phyloP scores from a whole-genome alignment of 73 alveolate genomes.

The Paraurostyla sp. region DNA sequence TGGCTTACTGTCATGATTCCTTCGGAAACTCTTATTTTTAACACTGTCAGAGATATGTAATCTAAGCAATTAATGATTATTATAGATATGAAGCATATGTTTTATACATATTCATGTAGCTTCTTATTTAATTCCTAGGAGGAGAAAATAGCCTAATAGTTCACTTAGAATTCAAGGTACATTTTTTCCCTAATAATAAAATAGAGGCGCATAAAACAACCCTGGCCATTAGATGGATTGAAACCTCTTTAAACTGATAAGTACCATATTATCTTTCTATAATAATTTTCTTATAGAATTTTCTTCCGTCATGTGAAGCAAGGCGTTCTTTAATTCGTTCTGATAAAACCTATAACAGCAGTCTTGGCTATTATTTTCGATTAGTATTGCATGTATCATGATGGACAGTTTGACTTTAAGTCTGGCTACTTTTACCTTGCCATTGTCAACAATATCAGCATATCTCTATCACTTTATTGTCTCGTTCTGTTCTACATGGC shows the following conservation, averaged over 20 bases:
- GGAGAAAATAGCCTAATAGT: constrained; percentile 74
- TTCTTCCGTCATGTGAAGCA: constrained; percentile 73
- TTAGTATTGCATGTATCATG: constrained; percentile 66
- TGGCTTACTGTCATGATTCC: constrained; percentile 67
- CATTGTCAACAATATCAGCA: constrained; percentile 71
- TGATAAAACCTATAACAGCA: constrained; percentile 77
- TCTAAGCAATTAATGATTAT: not conserved
- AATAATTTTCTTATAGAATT: not conserved
- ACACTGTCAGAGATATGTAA: constrained; percentile 76
- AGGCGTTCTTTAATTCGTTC: constrained; percentile 81
- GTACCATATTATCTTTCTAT: not conserved
- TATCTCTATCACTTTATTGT: constrained; percentile 72
- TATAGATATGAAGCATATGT: constrained; percentile 83
- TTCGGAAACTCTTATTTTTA: constrained; percentile 48
- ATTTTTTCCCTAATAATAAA: not conserved
- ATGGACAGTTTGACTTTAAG: constrained; percentile 68
- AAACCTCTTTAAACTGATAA: constrained; percentile 72
- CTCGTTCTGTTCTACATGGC: constrained; percentile 84
- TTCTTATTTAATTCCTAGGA: constrained; percentile 76
- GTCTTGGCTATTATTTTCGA: constrained; percentile 70
- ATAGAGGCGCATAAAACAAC: constrained; percentile 69
- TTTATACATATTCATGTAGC: constrained; percentile 74
- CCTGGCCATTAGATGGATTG: constrained; percentile 80
- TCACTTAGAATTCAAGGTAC: constrained; percentile 67
- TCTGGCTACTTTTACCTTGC: constrained; percentile 76